phyloP scores from a whole-genome alignment of 1,284 basidiomycete genomes.

The Irpex sp. region DNA sequence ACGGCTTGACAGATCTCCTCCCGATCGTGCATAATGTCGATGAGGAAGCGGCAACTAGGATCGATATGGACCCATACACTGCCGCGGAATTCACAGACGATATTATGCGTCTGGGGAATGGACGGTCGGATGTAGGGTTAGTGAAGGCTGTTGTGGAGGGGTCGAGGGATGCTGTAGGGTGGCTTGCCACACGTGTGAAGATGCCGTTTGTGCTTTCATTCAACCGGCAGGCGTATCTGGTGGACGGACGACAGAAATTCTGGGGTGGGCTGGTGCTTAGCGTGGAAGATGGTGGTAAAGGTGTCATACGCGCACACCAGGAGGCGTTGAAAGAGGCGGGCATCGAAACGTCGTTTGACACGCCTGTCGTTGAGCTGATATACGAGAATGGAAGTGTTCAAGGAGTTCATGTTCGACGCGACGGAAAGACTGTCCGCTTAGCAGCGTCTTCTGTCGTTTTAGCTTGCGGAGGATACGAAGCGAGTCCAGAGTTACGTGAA shows the following conservation, averaged over 20 bases:
- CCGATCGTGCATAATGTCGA: slow-evolving; percentile 48
- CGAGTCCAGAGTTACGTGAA: slow-evolving; percentile 45
- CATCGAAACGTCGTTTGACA: slow-evolving; percentile 53
- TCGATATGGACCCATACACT: slow-evolving; percentile 59
- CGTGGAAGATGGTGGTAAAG: slow-evolving; percentile 62
- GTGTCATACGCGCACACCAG: slow-evolving; percentile 56
- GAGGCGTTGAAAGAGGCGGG: slow-evolving; percentile 45
- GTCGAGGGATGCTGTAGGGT: slow-evolving; percentile 51
- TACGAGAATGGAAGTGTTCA: slow-evolving; percentile 34
- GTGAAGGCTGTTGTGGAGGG: slow-evolving; percentile 51
- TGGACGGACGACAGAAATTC: slow-evolving; percentile 57
- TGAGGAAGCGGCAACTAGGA: slow-evolving; percentile 37
- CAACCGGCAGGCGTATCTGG: slow-evolving; percentile 63
- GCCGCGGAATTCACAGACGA: slow-evolving; percentile 50
- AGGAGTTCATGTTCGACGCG: slow-evolving; percentile 42
- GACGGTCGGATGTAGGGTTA: slow-evolving; percentile 43
- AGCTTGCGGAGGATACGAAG: slow-evolving; percentile 65
- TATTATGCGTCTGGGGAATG: slow-evolving; percentile 54
- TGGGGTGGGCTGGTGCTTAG: slow-evolving; percentile 66
- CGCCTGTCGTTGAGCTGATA: slow-evolving; percentile 42
- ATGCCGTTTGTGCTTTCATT: slow-evolving; percentile 60
- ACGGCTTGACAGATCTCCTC: slow-evolving; percentile 54
- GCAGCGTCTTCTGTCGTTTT: slow-evolving; percentile 45
- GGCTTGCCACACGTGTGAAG: slow-evolving; percentile 48
- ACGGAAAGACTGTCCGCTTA: slow-evolving; percentile 34